phyloP scores from a whole-genome alignment of 225 moss, liverwort and hornwort species.

The Lunularia cruciata region DNA sequence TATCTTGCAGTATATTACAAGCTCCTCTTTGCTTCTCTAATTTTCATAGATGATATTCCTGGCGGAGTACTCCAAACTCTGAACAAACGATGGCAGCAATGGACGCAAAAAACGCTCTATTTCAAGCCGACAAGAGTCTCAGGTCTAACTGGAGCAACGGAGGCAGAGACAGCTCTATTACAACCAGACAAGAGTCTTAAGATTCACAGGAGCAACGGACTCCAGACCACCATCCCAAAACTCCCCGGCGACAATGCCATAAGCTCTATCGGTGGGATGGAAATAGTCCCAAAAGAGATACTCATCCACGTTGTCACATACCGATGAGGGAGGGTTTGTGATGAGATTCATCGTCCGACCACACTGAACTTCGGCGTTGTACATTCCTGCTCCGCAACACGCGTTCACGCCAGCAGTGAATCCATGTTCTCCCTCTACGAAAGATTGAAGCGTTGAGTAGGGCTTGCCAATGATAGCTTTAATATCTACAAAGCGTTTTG shows the following conservation, averaged over 20 bases:
- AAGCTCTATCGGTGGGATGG: constrained; percentile 34
- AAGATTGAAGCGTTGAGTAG: background rate
- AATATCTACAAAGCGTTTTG: constrained; percentile 18
- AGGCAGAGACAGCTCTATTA: background rate
- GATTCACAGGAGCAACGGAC: constrained; percentile 20
- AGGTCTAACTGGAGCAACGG: no score
- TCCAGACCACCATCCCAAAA: constrained; percentile 28
- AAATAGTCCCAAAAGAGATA: constrained; percentile 20
- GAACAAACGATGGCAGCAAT: no score
- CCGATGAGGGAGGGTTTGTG: constrained; percentile 8
- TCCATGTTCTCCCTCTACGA: background rate
- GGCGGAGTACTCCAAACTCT: no score
- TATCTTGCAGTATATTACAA: no score
- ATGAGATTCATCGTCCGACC: constrained; percentile 11
- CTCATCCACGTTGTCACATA: constrained; percentile 12
- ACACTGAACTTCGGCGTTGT: constrained; percentile 18
- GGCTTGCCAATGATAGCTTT: constrained; percentile 24
- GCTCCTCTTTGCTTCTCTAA: no score
- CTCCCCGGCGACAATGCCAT: constrained; percentile 20
- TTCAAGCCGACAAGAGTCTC: no score
- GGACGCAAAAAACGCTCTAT: no score
- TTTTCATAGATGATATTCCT: no score
- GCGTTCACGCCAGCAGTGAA: constrained; percentile 21
- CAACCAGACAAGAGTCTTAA: background rate
- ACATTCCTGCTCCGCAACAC: constrained; percentile 22